These are phyloP conservation scores for Phytophthora lateralis DNA, from an alignment of 352 stramenopile species.

Conservation along the genomic window DNA sequence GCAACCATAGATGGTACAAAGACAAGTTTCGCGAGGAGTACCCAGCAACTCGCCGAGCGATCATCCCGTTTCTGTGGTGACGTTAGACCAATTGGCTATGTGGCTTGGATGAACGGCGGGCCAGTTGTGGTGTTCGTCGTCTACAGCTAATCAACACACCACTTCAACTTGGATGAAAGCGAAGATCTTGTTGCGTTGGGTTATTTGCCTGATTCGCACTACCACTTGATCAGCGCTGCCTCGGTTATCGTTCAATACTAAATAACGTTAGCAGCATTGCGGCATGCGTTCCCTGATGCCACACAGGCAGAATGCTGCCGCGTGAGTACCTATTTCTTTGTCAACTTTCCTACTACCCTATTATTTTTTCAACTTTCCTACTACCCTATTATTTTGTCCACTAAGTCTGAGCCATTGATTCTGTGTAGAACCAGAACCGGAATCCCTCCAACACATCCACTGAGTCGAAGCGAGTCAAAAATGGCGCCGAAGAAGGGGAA, in stretches of 20 bases:
- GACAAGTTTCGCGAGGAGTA: constrained; percentile 60
- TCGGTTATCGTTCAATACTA: not conserved
- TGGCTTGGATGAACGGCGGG: not conserved
- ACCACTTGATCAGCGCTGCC: not conserved
- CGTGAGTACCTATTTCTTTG: not conserved
- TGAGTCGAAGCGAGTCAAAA: constrained; percentile 4
- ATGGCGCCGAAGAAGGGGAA: constrained; percentile 87
- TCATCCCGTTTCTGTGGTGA: constrained; percentile 52
- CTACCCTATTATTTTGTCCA: not conserved
- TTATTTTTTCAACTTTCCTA: not conserved
- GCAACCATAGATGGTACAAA: constrained; percentile 63
- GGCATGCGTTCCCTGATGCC: not conserved
- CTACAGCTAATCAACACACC: not conserved
- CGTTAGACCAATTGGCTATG: not conserved
- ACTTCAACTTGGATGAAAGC: constrained; percentile 1
- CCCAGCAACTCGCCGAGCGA: constrained; percentile 36
- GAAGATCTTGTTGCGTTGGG: not conserved
- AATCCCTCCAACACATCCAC: constrained; percentile 17
- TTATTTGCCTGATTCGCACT: not conserved
- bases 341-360: not conserved
- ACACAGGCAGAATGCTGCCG: too few species aligned
- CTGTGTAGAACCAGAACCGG: constrained; percentile 13
- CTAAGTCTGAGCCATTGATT: constrained; percentile 37
- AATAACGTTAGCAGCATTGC: not conserved
- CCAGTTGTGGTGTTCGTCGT: not conserved